Percentiles rank a stretch among this genome's conserved stretches.
Conservation (phyloP, 331 rosid species). For the Quercus tomentella region DNA sequence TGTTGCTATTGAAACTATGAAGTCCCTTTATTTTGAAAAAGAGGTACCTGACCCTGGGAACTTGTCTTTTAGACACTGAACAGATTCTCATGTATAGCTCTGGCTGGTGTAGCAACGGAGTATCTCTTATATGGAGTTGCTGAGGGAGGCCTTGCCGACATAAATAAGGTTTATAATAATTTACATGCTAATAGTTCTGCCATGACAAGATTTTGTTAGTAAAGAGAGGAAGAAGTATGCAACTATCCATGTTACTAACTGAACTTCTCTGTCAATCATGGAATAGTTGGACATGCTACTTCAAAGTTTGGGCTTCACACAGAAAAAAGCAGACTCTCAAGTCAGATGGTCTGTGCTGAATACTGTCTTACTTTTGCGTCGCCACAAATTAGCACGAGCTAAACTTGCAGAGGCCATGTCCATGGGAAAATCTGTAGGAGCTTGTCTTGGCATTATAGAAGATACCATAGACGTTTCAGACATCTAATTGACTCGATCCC, state of each 20-base stretch:
- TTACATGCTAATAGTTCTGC: not conserved
- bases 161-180: conserved; percentile 59
- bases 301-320: conserved; percentile 77
- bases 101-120: conserved; percentile 89
- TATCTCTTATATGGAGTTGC: conserved; percentile 77
- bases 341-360: conserved; percentile 91
- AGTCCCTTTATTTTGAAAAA: conserved; percentile 13
- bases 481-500: conserved; percentile 15
- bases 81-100: conserved; percentile 89
- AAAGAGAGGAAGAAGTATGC: conserved; percentile 1
- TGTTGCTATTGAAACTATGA: not conserved
- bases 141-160: conserved; percentile 93
- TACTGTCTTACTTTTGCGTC: conserved; percentile 64
- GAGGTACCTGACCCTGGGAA: conserved; percentile 16
- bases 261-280: conserved; percentile 10
- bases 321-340: conserved; percentile 87
- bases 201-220: not conserved
- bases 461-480: conserved; percentile 46
- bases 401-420: conserved; percentile 81
- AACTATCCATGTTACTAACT: conserved; percentile 9
- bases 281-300: conserved; percentile 65
- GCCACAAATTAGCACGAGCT: conserved; percentile 64
- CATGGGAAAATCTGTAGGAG: conserved; percentile 62
- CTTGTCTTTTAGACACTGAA: conserved; percentile 58
- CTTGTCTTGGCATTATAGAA: conserved; percentile 73